Percentiles rank a stretch among this genome's conserved stretches.
Evolutionary conservation across 768 basidiomycete genomes (phyloP).

Genomic region (Lyophyllum atratum): DNA sequence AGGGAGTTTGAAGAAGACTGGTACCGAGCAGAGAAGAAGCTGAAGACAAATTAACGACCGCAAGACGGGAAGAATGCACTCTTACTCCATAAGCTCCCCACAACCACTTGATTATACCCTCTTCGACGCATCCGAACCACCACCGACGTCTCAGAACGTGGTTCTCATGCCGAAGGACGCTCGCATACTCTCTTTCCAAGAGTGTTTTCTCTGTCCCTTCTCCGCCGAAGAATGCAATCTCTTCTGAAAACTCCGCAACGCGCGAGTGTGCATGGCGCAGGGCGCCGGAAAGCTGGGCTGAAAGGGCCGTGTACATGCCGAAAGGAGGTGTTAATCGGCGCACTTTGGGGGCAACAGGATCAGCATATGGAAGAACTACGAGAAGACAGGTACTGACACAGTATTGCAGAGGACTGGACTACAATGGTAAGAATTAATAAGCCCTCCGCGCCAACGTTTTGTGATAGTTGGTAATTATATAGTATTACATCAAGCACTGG

Average conservation of each 20-base stretch:
- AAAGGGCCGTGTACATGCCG: constrained; percentile 86
- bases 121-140: constrained; percentile 92
- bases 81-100: constrained; percentile 92
- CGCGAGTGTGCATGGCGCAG: constrained; percentile 92
- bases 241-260: constrained; percentile 85
- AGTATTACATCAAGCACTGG: constrained; percentile 90
- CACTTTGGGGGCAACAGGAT: constrained; percentile 50
- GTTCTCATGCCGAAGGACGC: constrained; percentile 83
- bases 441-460: constrained; percentile 94
- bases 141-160: constrained; percentile 76
- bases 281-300: constrained; percentile 85
- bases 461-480: constrained; percentile 94
- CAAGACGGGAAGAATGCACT: neutral
- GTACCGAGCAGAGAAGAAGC: constrained; percentile 89
- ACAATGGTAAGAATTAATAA: constrained; percentile 79
- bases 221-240: constrained; percentile 86
- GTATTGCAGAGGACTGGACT: constrained; percentile 80
- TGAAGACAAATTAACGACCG: constrained; percentile 27
- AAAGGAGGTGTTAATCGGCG: constrained; percentile 89
- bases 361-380: neutral
- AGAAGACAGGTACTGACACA: constrained; percentile 55
- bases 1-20: constrained; percentile 87
- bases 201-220: constrained; percentile 90
- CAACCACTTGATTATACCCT: constrained; percentile 94
- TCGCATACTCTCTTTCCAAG: constrained; percentile 86